phyloP scores from a whole-genome alignment of 2,329 filamentous ascomycete species.

The Monilinia laxa region DNA sequence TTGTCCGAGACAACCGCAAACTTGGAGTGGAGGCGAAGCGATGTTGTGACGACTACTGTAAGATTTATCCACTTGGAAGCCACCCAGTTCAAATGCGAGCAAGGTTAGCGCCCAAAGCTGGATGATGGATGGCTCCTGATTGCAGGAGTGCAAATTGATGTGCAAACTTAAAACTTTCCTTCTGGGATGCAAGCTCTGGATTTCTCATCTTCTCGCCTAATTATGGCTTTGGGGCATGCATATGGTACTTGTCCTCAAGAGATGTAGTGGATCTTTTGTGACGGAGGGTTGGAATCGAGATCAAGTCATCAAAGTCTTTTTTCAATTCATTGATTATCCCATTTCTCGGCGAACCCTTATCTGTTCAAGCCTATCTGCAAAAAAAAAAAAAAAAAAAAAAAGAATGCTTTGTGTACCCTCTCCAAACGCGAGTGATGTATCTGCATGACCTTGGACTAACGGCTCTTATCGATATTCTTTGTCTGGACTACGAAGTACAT shows the following conservation, averaged over 20 bases:
- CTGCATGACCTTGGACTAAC: background rate
- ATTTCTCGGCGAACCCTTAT: background rate
- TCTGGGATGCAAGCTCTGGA: background rate
- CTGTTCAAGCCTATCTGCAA: background rate
- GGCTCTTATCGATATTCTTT: conserved; percentile 1
- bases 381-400: background rate
- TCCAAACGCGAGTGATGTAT: background rate
- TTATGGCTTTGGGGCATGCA: background rate
- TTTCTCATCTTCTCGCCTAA: conserved; percentile 8
- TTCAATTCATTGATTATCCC: background rate
- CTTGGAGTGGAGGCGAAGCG: conserved; percentile 6
- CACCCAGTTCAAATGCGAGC: conserved; percentile 13
- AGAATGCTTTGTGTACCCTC: background rate
- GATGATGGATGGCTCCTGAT: conserved; percentile 6
- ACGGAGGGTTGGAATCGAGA: background rate
- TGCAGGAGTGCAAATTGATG: conserved; percentile 17
- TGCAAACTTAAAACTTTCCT: background rate
- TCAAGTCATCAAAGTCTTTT: conserved; percentile 7
- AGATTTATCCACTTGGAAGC: conserved; percentile 4
- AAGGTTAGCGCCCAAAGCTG: background rate
- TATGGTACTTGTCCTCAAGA: background rate
- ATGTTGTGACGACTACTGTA: conserved; percentile 4
- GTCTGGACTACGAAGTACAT: background rate
- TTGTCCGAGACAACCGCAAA: conserved; percentile 1
- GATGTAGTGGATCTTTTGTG: background rate